Percentiles rank a stretch among this genome's conserved stretches.
phyloP scores from a whole-genome alignment of 805 yeast genomes.

The Pichia ethanolica region DNA sequence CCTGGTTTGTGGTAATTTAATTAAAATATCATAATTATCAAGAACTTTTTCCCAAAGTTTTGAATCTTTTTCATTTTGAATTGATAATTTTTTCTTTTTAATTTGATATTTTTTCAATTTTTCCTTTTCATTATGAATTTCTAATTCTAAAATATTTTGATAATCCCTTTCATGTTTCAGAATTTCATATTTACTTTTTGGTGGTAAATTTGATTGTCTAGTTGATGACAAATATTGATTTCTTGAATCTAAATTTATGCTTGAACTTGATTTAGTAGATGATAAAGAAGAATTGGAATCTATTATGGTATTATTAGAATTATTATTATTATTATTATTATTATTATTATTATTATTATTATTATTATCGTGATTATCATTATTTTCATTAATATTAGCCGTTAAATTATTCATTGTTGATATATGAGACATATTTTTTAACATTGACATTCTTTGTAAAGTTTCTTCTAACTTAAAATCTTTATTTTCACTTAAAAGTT shows the following conservation, averaged over 20 bases:
- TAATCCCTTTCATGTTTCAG: constrained; percentile 47
- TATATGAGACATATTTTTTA: constrained; percentile 17
- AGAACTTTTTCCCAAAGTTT: constrained; percentile 37
- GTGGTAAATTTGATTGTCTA: constrained; percentile 61
- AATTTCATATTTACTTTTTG: constrained; percentile 48
- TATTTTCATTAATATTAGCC: not conserved
- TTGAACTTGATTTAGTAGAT: not conserved
- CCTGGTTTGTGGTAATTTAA: constrained; percentile 34
- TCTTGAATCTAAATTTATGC: not conserved
- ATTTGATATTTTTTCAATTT: constrained; percentile 26
- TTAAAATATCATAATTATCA: constrained; percentile 28
- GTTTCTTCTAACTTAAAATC: constrained; percentile 31
- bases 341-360: too few relatives aligned
- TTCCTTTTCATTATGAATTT: constrained; percentile 33
- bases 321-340: too few relatives aligned
- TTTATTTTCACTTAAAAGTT: constrained; percentile 27
- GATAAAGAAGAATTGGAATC: not conserved
- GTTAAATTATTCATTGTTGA: not conserved
- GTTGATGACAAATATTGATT: constrained; percentile 36
- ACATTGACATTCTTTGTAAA: constrained; percentile 27
- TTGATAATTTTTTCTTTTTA: constrained; percentile 27
- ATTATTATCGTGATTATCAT: too few relatives aligned
- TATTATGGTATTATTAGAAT: not conserved
- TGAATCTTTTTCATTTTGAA: constrained; percentile 32
- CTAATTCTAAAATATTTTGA: constrained; percentile 35